Conservation (phyloP, 495 filamentous ascomycete genomes). For the Cudoniella acicularis region DNA sequence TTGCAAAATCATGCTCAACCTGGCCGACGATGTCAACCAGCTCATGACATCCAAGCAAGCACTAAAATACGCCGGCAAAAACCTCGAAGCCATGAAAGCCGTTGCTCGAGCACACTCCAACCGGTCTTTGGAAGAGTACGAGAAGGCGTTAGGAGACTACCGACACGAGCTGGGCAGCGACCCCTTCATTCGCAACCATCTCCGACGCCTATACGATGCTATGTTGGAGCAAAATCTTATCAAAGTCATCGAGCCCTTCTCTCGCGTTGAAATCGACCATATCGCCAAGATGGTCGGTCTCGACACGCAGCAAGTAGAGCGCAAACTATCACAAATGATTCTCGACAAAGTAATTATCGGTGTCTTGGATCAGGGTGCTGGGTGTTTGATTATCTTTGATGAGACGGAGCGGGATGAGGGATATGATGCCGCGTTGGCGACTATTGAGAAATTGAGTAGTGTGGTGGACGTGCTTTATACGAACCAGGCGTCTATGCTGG, state of each 20-base stretch:
- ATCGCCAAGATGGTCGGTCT: slow-evolving; percentile 95
- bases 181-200: slow-evolving; percentile 90
- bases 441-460: slow-evolving; percentile 94
- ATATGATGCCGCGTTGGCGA: slow-evolving; percentile 90
- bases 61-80: slow-evolving; percentile 88
- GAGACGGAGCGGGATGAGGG: slow-evolving; percentile 89
- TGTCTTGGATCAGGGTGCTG: slow-evolving; percentile 94
- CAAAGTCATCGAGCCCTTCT: slow-evolving; percentile 99
- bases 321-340: slow-evolving; percentile 98
- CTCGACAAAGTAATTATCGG: slow-evolving; percentile 97
- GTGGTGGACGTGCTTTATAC: slow-evolving; percentile 97
- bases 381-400: slow-evolving; percentile 94
- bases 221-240: slow-evolving; percentile 99
- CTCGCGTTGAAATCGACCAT: slow-evolving; percentile 91
- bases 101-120: slow-evolving; percentile 93
- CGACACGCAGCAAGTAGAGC: slow-evolving; percentile 94
- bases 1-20: slow-evolving; percentile 99
- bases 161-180: slow-evolving; percentile 89
- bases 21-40: slow-evolving; percentile 89
- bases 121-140: slow-evolving; percentile 93
- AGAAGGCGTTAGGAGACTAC: slow-evolving; percentile 83
- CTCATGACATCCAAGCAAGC: slow-evolving; percentile 93
- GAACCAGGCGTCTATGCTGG: slow-evolving; percentile 92
- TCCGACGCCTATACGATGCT: slow-evolving; percentile 90
- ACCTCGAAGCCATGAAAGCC: slow-evolving; percentile 97